Conservation (phyloP, 169 alveolate genomes). For the Perkinsus chesapeaki region DNA sequence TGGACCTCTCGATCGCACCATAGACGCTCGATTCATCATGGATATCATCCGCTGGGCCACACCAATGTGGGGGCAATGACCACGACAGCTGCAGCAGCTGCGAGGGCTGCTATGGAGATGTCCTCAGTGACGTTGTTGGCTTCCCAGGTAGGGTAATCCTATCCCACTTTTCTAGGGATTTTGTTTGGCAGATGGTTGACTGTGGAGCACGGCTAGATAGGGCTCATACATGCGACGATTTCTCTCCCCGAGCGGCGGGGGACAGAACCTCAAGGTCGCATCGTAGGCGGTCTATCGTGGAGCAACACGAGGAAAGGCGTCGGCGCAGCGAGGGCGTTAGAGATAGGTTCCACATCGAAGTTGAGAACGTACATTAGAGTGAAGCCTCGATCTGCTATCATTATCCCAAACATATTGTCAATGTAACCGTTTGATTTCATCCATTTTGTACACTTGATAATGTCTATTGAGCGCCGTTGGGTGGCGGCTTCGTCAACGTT, state of each 20-base stretch:
- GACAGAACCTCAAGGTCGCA: too few relatives aligned
- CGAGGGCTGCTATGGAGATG: not conserved
- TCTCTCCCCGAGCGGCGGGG: not conserved
- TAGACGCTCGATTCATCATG: not conserved
- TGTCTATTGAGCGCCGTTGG: too few relatives aligned
- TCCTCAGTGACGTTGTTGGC: not conserved
- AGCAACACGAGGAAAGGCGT: not conserved
- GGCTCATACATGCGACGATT: not conserved
- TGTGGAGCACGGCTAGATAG: not conserved
- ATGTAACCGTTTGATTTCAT: not conserved
- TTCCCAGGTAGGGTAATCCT: not conserved
- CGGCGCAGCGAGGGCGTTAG: not conserved
- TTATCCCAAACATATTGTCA: too few relatives aligned
- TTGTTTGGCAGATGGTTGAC: not conserved
- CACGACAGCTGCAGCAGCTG: not conserved
- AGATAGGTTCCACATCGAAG: not conserved
- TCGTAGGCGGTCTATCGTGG: too few relatives aligned
- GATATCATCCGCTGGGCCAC: not conserved
- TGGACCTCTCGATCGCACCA: not conserved
- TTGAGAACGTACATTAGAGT: not conserved
- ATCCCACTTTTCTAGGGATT: too few relatives aligned
- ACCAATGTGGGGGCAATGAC: not conserved
- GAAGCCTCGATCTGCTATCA: too few relatives aligned
- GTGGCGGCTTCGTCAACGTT: too few relatives aligned
- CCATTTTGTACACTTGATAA: not conserved